These are phyloP conservation scores for Penicillium nordicum DNA, from an alignment of 2,329 filamentous ascomycete genomes.

Conservation along the genomic window DNA sequence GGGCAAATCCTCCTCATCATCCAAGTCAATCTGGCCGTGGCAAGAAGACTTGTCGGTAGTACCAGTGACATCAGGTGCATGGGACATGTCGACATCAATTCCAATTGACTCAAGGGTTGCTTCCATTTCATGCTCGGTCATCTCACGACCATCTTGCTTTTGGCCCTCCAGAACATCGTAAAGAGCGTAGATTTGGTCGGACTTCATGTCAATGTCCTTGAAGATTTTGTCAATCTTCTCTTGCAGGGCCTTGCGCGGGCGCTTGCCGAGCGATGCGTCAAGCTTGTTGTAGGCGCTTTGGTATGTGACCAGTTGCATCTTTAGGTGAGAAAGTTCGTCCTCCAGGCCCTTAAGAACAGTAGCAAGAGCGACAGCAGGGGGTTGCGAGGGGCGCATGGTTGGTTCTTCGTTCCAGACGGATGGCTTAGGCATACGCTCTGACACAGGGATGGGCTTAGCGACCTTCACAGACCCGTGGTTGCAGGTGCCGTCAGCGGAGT, in stretches of 20 bases:
- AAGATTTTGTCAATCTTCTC: slow-evolving; percentile 61
- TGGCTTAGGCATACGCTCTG: slow-evolving; percentile 45
- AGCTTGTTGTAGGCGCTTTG: slow-evolving; percentile 62
- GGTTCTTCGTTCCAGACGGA: slow-evolving; percentile 53
- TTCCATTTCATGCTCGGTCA: slow-evolving; percentile 62
- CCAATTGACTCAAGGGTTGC: slow-evolving; percentile 55
- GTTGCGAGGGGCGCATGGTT: slow-evolving; percentile 61
- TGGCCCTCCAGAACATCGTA: slow-evolving; percentile 83
- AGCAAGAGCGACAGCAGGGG: slow-evolving; percentile 69
- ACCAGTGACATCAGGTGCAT: slow-evolving; percentile 25
- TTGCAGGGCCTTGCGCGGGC: slow-evolving; percentile 60
- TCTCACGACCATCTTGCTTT: slow-evolving; percentile 61
- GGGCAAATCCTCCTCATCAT: slow-evolving; percentile 40
- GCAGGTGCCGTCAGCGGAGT: slow-evolving; percentile 35
- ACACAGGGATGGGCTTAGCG: slow-evolving; percentile 51
- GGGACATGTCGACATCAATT: slow-evolving; percentile 27
- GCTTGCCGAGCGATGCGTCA: slow-evolving; percentile 64
- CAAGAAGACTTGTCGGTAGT: slow-evolving; percentile 29
- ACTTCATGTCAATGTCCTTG: slow-evolving; percentile 66
- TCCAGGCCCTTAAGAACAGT: slow-evolving; percentile 78
- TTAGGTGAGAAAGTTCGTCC: slow-evolving; percentile 75
- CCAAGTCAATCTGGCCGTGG: slow-evolving; percentile 23
- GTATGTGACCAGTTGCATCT: slow-evolving; percentile 62
- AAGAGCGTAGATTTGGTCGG: slow-evolving; percentile 75
- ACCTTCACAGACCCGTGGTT: slow-evolving; percentile 42